Base-by-base conservation (phyloP, 2,329 filamentous ascomycete genomes). In the Rosellinia necatrix region DNA sequence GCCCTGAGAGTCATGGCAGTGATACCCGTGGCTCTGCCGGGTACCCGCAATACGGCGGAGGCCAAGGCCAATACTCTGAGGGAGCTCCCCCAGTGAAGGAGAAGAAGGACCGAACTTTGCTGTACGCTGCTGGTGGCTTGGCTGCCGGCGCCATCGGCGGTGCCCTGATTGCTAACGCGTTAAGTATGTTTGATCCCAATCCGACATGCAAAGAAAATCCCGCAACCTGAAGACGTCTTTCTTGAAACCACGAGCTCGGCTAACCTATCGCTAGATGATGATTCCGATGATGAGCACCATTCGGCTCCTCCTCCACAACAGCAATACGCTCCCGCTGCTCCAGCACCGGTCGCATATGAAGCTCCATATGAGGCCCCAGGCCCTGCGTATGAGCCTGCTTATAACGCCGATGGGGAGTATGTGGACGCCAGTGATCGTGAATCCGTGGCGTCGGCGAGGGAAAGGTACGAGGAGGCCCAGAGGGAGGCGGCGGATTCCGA, bases 111-210 rank as follows among this genome's bases (percentile, higher is more conserved):
- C 78, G 79, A 64, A 75, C 83, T 64, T 68, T 86, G 17, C 73
- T 82, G 32, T 83, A 78, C 19, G 84, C 79, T 49, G 80, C 81
- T 5, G 85, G 78, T 38, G 85, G 84, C 66, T 59, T 86, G 24
- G 83, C 81, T 0, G 73, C 78, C 7, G 82, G 82, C 59, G 80
- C 77, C 38, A 67, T 84, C 29, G 85, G 81, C 9, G 84, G 84
- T 42, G 85, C 82, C 3, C 66, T 84, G 30, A 70, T 87, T 53
- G 79, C 78, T 10, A 76, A 85, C 65, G 81, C 80, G 49, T 60
- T 84, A 12, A 73, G 84, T 87, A 76, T 38, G 55, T 58, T 10
- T 3, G n/a, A 29, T 21, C 27, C n/a, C 19, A 1, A 25, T 12
- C 41, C 30, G 8, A 6, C 38, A 35, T 34, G 24, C 1, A 1